Evolutionary conservation across 345 rosid species (phyloP), one percentile per base, ranked within the genome.

Genomic region (Populus simonii): DNA sequence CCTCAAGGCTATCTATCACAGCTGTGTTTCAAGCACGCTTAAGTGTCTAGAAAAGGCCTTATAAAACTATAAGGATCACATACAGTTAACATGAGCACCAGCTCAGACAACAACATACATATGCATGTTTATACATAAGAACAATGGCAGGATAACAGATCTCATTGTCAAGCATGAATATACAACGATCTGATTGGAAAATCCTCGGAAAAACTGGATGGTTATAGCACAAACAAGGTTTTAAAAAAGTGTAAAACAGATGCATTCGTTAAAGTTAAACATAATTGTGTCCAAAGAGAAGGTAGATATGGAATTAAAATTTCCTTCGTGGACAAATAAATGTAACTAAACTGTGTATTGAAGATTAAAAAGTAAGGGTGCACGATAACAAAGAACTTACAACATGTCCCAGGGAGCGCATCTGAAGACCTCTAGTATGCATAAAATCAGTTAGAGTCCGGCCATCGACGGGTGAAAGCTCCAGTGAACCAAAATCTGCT

Each of bases 361-460:
- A 67, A 66, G 69, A 79, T 70, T 68, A 20, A 83, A 77, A 81
- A 73, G 36, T 74, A 59, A 39, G 61, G 69, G 47, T 74, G 29
- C 41, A 62, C 17, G 29, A 31, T 74, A 71, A 70, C 29, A 66
- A 43, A 79, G 68, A 65, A 87, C 99, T 93, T 88, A 96, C 99
- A 73, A 96, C 94, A 77, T 84, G 92, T 81, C 99, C 99, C 71
- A 96, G 78, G 43, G 99, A 96, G 76, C 92, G 94, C 96, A 96
- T 92, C 82, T 86, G 90, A 84, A 96, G 96, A 83, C 99, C 99
- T 86, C 99, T 96, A 74, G 99, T 92, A 83, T 96, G 99, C 99
- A 96, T 92, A 87, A 96, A 96, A 85, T 96, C 99, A 72, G 98
- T 96, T 72, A 96, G 86, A 76, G 99, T 96, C 85, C 96, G 94